phyloP scores from a whole-genome alignment of 352 stramenopile species.

The Blastocystis sp. region DNA sequence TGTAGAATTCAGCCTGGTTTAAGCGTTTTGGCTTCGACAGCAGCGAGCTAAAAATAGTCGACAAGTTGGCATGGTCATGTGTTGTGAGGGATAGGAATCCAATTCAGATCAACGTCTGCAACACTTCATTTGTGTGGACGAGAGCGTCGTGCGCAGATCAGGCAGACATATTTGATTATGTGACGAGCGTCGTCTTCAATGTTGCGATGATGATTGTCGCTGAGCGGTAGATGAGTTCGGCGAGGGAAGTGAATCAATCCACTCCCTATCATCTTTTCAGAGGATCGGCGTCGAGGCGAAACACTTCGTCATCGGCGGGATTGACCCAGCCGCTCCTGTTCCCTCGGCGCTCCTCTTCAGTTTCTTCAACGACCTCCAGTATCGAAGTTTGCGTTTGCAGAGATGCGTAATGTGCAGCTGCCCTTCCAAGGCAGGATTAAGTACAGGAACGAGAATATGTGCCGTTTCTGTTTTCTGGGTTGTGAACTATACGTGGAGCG shows the following conservation, averaged over 20 bases:
- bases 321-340: too few species aligned
- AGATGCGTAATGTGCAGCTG: not conserved
- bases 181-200: not conserved
- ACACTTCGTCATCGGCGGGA: too few species aligned
- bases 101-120: not conserved
- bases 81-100: not conserved
- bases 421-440: not conserved
- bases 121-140: not conserved
- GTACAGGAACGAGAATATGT: not conserved
- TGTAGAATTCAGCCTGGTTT: not conserved
- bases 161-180: not conserved
- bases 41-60: not conserved
- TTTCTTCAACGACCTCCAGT: not conserved
- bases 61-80: not conserved
- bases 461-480: not conserved
- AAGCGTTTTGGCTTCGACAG: not conserved
- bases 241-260: not conserved
- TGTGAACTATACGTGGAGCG: constrained; percentile 36
- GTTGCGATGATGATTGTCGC: not conserved
- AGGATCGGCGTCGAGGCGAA: too few species aligned
- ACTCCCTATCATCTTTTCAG: too few species aligned
- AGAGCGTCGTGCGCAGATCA: not conserved
- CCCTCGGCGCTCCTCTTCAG: not conserved
- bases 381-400: not conserved
- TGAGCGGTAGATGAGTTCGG: not conserved